A percentile compares a stretch with the other conserved stretches of the same genome.
phyloP scores from a whole-genome alignment of 2,329 filamentous ascomycete species.

The Aspergillus brunneoviolaceus region DNA sequence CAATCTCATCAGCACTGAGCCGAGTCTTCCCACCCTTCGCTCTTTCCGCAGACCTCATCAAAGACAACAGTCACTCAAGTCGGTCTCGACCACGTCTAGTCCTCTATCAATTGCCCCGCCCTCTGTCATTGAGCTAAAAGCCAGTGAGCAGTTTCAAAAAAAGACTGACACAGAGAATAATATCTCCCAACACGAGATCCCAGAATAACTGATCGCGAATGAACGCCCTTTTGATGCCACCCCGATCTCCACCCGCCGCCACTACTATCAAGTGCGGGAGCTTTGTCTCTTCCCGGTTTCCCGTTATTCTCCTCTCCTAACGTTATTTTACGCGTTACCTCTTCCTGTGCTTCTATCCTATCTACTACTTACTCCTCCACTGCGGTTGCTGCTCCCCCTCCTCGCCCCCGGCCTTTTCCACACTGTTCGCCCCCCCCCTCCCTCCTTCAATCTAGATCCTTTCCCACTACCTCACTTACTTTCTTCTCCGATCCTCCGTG shows the following conservation, averaged over 20 bases:
- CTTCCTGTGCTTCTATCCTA: neutral
- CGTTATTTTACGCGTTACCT: neutral
- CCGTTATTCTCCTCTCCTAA: neutral
- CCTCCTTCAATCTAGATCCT: conserved; percentile 1
- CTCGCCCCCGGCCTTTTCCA: conserved; percentile 2
- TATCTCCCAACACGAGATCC: neutral
- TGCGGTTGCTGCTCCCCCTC: neutral
- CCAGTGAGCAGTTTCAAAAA: neutral
- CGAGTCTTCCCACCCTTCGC: neutral
- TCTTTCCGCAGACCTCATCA: neutral
- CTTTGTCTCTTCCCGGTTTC: neutral
- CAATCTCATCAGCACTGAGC: neutral
- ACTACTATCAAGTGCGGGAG: neutral
- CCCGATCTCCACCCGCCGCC: neutral
- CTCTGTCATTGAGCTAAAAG: neutral
- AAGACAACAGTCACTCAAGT: neutral
- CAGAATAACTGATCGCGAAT: neutral
- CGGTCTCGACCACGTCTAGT: neutral
- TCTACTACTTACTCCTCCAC: neutral
- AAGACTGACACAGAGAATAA: neutral
- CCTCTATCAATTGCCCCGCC: neutral
- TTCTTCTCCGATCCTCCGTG: conserved; percentile 1
- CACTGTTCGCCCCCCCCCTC: neutral
- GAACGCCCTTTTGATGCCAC: neutral
- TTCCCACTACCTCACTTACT: neutral